Evolutionary conservation across 441 rosid species (phyloP), one percentile per base, ranked within the genome.

Genomic region (Euphorbia celastroides): DNA sequence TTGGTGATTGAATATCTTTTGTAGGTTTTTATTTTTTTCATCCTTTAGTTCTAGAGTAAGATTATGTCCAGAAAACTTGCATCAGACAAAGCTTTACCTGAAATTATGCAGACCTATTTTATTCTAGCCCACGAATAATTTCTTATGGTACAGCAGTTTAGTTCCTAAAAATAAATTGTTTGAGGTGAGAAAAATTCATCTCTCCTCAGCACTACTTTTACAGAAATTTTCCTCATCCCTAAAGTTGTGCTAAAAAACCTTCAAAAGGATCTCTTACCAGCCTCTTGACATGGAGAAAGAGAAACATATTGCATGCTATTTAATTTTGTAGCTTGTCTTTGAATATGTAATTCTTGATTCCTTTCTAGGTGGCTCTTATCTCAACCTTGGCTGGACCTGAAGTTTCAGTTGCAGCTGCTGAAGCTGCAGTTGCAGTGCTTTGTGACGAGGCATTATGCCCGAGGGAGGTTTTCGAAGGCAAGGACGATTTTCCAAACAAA

Each of bases 381-480:
- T 83, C 94, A 57, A 80, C 83, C 61, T 77, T 80, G 75, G 88
- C 81, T 62, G 85, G 84, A 38, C 87, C 95, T 16, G 82, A 86
- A 50, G 74, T 91, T 41, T 69, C 89, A 70, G 80, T 84, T 14
- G 88, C 91, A 79, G 91, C 96, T 20, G 90, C 97, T 70, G 81
- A 86, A 73, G 89, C 97, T 73, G 93, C 96, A 68, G 75, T 89
- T 51, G 71, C 77, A 22, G 81, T 85, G 60, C 88, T 94, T 70
- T 91, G 96, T 74, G 86, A 87, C 36, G 92, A 88, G 74, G 80
- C 80, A 56, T 81, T 85, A 30, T 91, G 85, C 79, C 84, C 97
- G 31, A 82, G 82, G 75, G 96, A 84, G 74, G 72, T 81, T 54
- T 91, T 91, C 57, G 67, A 66, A 64, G 78, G 72, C 36, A 71